Base-by-base conservation (phyloP, 345 rosid species). In the Arabis alpina region DNA sequence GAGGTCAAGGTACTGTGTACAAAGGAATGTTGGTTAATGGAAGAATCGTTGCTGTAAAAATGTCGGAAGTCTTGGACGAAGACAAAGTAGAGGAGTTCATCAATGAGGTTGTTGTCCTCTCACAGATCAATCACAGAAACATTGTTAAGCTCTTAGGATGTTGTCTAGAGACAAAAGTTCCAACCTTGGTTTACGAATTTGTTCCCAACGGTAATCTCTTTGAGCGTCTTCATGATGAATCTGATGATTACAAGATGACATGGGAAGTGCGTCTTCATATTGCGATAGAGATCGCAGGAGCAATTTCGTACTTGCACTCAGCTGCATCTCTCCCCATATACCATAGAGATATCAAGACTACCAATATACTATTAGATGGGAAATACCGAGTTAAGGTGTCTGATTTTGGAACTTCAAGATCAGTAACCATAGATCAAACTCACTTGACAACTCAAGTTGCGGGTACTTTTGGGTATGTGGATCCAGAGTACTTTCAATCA, bases 381-480 rank as follows among this genome's bases (percentile, higher is more conserved):
- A 60, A 66, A 16, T 72, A 66, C 11, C 24, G 24, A 12, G 81
- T 52, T 6, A 77, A 77, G n/a, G 66, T 77, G 47, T 54, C 77
- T 2, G 77, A 72, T 61, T 77, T 73, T 3, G 78, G 81, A 50
- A 75, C 78, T 55, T 78, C 81, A 5, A 63, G 78, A 54, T 62
- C 77, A 0, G 14, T 78, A 14, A 70, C 78, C 2, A 11, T 57
- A 4, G 75, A 78, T 52, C 75, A 74, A 44, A 64, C 67, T 24
- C 76, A 74, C 45, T 41, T 74, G 74, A 74, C 76, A 0, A 69
- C 79, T 23, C 56, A 50, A 4, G 80, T 81, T 3, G 82, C 82
- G 16, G 85, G 87, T 36, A 83, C 85, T 14, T 6, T 70, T 28
- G 84, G 86, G 0, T 82, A 82, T 28, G 44, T 82, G 40, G 86